Conservation (phyloP, 129 eudicot species). For the Smallanthus sonchifolius region DNA sequence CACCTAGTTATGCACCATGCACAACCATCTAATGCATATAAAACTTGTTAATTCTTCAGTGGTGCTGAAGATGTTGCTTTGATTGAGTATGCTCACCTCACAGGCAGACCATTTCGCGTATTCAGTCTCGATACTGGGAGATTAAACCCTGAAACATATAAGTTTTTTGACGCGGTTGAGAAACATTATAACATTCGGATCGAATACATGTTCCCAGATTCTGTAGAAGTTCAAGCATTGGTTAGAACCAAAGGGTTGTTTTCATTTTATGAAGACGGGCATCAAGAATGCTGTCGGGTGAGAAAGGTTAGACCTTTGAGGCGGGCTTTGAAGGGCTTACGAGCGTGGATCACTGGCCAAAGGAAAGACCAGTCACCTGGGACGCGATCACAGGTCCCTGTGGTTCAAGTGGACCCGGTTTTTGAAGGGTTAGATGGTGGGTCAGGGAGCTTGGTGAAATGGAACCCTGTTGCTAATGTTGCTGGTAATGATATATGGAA, state of each 20-base stretch:
- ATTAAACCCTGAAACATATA: slow-evolving; percentile 85
- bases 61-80: slow-evolving; percentile 99
- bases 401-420: slow-evolving; percentile 88
- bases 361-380: slow-evolving; percentile 99
- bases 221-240: slow-evolving; percentile 82
- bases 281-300: slow-evolving; percentile 98
- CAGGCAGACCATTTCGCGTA: slow-evolving; percentile 89
- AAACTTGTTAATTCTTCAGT: slow-evolving; percentile 35
- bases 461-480: slow-evolving; percentile 93
- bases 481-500: slow-evolving; percentile 75
- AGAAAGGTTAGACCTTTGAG: slow-evolving; percentile 91
- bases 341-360: slow-evolving; percentile 99
- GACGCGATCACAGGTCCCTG: slow-evolving; percentile 82
- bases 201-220: slow-evolving; percentile 97
- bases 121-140: slow-evolving; percentile 95
- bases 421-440: slow-evolving; percentile 96
- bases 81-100: slow-evolving; percentile 86
- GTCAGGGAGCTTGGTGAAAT: slow-evolving; percentile 84
- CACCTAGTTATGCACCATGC: background rate
- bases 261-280: slow-evolving; percentile 95
- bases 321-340: slow-evolving; percentile 80
- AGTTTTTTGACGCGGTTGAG: slow-evolving; percentile 71
- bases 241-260: slow-evolving; percentile 85
- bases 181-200: slow-evolving; percentile 73
- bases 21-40: background rate